Conservation (phyloP, 2,329 filamentous ascomycete genomes). For the Drechslerella coelobrocha region DNA sequence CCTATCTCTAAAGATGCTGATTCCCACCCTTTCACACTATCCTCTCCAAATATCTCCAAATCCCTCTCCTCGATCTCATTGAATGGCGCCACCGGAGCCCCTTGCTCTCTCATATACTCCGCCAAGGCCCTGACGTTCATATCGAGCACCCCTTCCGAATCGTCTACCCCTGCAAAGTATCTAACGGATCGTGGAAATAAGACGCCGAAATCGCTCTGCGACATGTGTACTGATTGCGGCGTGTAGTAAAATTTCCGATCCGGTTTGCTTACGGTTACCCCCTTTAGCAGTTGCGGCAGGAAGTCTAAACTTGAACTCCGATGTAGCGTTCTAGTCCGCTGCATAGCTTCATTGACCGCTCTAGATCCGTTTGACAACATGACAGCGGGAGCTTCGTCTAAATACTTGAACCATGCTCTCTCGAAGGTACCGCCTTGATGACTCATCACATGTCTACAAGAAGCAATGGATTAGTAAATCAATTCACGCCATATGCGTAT, state of each 20-base stretch:
- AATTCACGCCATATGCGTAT: too few relatives aligned
- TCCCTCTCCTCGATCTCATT: constrained; percentile 62
- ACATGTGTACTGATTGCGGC: constrained; percentile 75
- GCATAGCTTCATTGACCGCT: background rate
- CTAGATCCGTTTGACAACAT: constrained; percentile 56
- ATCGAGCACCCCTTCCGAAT: background rate
- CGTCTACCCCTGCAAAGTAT: constrained; percentile 65
- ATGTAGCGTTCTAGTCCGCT: constrained; percentile 5
- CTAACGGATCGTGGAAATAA: constrained; percentile 76
- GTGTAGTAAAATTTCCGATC: constrained; percentile 77
- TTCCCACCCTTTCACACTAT: constrained; percentile 59
- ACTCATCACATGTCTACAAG: constrained; percentile 54
- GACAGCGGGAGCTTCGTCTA: constrained; percentile 18
- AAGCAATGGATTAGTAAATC: too few relatives aligned
- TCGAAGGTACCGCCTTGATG: constrained; percentile 32
- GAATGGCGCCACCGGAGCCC: constrained; percentile 17
- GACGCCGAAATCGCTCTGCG: constrained; percentile 82
- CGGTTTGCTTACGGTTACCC: constrained; percentile 45
- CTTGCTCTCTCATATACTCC: constrained; percentile 57
- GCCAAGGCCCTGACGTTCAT: constrained; percentile 62
- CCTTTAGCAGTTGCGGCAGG: constrained; percentile 26
- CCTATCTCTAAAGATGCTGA: constrained; percentile 51
- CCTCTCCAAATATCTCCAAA: constrained; percentile 60
- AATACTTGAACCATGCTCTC: constrained; percentile 24
- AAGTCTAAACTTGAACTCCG: constrained; percentile 34